These are phyloP conservation scores for Solanum bulbocastanum DNA, from an alignment of 257 asterid genomes.

Conservation along the genomic window DNA sequence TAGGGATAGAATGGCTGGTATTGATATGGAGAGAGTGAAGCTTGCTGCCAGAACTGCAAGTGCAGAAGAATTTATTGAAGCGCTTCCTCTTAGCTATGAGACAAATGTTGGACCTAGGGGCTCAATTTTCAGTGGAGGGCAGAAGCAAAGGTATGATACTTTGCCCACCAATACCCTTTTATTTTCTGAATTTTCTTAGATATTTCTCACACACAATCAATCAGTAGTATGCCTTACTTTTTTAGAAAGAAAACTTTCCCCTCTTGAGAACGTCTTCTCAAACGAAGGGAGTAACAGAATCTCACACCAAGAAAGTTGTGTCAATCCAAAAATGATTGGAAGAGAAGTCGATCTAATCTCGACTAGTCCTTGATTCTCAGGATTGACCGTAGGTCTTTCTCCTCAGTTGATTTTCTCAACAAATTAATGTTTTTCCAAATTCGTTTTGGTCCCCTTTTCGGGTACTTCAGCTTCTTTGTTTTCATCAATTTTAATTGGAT, in stretches of 20 bases:
- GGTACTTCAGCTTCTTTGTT: not conserved
- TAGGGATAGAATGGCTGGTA: constrained; percentile 56
- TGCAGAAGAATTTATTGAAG: constrained; percentile 72
- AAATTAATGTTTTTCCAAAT: not conserved
- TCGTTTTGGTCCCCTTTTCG: not conserved
- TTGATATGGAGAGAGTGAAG: constrained; percentile 67
- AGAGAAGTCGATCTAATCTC: not conserved
- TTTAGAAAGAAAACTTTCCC: not conserved
- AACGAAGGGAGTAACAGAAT: not conserved
- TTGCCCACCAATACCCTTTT: not conserved
- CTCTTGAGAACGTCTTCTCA: not conserved
- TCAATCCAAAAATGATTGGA: not conserved
- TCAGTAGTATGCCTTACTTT: not conserved
- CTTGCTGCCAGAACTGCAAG: constrained; percentile 78
- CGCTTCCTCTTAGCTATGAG: constrained; percentile 57
- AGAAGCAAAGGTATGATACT: constrained; percentile 60
- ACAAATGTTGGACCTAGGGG: constrained; percentile 87
- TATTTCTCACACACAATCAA: not conserved
- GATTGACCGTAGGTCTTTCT: not conserved
- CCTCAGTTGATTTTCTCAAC: not conserved
- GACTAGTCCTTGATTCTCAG: not conserved
- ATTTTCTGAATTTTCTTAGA: not conserved
- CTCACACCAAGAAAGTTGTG: not conserved
- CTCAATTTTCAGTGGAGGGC: constrained; percentile 86
- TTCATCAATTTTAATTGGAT: not conserved